These are phyloP conservation scores for Pseudevernia furfuracea DNA, from an alignment of 495 filamentous ascomycete genomes.

Conservation along the genomic window DNA sequence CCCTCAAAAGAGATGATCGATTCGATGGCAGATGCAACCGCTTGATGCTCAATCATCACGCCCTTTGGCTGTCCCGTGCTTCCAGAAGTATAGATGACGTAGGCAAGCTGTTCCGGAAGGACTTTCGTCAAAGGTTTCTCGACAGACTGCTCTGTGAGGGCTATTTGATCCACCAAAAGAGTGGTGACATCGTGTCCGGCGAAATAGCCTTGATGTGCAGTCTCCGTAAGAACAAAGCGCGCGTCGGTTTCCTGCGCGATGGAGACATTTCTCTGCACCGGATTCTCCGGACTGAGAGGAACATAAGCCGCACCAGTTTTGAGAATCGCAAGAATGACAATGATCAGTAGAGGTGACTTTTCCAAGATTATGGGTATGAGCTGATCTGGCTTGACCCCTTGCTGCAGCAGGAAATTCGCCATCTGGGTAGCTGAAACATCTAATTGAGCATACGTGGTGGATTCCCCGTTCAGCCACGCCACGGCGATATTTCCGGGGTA, in stretches of 20 bases:
- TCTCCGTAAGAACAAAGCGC: slow-evolving; percentile 12
- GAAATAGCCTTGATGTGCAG: neutral
- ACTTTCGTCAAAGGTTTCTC: neutral
- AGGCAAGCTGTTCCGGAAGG: neutral
- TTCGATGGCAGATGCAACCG: slow-evolving; percentile 12
- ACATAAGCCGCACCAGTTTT: slow-evolving; percentile 17
- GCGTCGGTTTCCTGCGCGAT: slow-evolving; percentile 21
- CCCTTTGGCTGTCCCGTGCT: slow-evolving; percentile 11
- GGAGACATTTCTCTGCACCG: slow-evolving; percentile 9
- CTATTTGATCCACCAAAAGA: slow-evolving; percentile 6
- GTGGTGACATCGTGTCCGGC: neutral
- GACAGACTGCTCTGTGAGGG: neutral
- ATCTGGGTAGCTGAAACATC: slow-evolving; percentile 58
- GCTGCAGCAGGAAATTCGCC: slow-evolving; percentile 45
- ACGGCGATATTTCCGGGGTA: slow-evolving; percentile 13
- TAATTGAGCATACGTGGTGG: slow-evolving; percentile 54
- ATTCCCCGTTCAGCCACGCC: slow-evolving; percentile 23
- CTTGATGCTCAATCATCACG: slow-evolving; percentile 9
- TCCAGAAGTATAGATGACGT: slow-evolving; percentile 13
- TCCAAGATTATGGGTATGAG: slow-evolving; percentile 62
- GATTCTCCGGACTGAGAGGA: slow-evolving; percentile 14
- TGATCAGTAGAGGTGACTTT: slow-evolving; percentile 59
- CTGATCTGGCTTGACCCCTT: slow-evolving; percentile 39
- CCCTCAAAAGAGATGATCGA: slow-evolving; percentile 12
- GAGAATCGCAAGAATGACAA: slow-evolving; percentile 59